phyloP scores from a whole-genome alignment of 331 rosid species.

The Arachis monticola region DNA sequence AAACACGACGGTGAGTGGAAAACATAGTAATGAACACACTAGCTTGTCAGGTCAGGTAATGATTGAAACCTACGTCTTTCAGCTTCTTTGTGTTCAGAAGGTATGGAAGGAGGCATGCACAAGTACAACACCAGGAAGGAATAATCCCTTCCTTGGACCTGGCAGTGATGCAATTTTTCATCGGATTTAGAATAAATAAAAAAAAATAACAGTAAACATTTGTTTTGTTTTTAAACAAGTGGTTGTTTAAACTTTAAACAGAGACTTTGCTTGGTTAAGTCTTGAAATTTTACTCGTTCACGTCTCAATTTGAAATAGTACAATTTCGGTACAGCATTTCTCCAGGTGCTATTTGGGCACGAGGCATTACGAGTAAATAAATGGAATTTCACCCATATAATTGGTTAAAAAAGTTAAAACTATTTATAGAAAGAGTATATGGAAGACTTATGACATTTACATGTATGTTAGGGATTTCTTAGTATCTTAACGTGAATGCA shows the following conservation, averaged over 20 bases:
- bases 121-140: constrained; percentile 40
- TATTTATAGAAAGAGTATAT: no score
- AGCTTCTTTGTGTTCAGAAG: constrained; percentile 78
- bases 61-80: constrained; percentile 79
- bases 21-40: constrained; percentile 36
- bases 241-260: constrained; percentile 20
- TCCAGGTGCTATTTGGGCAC: no score
- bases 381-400: no score
- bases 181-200: constrained; percentile 18
- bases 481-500: no score
- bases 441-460: no score
- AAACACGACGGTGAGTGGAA: constrained; percentile 35
- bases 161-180: constrained; percentile 30
- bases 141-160: constrained; percentile 39
- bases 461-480: no score
- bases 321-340: no score
- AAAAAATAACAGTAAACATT: constrained; percentile 1
- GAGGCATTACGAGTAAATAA: no score
- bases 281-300: neutral
- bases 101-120: constrained; percentile 51
- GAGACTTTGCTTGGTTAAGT: constrained; percentile 9
- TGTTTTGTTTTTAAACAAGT: neutral
- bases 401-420: no score
- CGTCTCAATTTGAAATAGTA: neutral
- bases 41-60: constrained; percentile 62